Evolutionary conservation across 805 yeast genomes (phyloP), one percentile per base, ranked within the genome.

Genomic region (Groenewaldozyma salmanticensis): DNA sequence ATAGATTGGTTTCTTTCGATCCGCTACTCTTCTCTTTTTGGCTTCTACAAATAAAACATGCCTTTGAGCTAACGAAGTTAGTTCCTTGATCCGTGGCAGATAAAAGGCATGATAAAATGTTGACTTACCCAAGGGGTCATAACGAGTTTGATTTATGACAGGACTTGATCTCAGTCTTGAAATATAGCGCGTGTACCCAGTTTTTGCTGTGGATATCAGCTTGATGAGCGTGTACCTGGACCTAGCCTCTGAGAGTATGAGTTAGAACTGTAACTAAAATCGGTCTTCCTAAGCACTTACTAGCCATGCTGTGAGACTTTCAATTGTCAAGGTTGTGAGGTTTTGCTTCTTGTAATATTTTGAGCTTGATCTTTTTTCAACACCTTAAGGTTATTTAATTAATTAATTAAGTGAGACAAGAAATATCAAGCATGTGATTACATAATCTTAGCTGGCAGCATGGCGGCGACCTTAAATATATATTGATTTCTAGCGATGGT

Each of bases 11-110:
- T 45, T 47, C 38, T 50, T 40, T 36, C 38, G 43, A 15, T 50
- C 60, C 31, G 65, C 60, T 21, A 79, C 74, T 61, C 82, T 86
- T 62, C 98, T 77, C 70, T 85, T 86, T 61, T 83, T 84, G 40
- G 81, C 75, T 60, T 90, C 98, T 22, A 78, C 77, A 67, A 92
- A 90, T 46, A 90, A 68, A 39, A 92, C 95, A 66, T 87, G 96
- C 61, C 95, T 78, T 62, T 82, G 78, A 7, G 85, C 96, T 46
- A 38, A 18, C 21, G 13, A 35, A 34, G 43, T 41, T 43, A 39
- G 37, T 13, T 7, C 19, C 15, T n/a, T 15, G 13, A 34, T 16
- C 31, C 9, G 15, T 17, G 37, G 11, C 6, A 7, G 29, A 4
- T 20, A 6, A 22, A 22, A 13, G 19, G 4, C 7, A 29, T 24